A percentile compares a stretch with the other conserved stretches of the same genome.
Evolutionary conservation across 768 basidiomycete genomes (phyloP).

Genomic region (Tephrocybe sp.): DNA sequence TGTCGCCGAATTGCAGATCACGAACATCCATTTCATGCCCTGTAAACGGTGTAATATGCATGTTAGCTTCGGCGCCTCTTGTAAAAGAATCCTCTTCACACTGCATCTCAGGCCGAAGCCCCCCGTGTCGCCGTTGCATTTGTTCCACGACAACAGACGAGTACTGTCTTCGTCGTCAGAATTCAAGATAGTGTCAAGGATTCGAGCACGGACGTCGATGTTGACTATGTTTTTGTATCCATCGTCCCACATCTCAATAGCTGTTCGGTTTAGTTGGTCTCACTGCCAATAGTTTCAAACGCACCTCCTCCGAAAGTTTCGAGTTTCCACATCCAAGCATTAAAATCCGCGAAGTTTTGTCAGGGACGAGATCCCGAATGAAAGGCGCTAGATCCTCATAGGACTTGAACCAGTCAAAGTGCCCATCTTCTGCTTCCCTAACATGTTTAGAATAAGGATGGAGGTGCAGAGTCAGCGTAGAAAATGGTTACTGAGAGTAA

Average conservation of each 20-base stretch:
- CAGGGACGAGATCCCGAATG: constrained; percentile 60
- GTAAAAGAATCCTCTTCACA: too few relatives aligned
- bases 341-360: constrained; percentile 58
- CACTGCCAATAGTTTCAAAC: constrained; percentile 14
- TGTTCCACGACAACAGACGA: constrained; percentile 71
- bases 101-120: constrained; percentile 60
- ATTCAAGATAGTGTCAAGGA: not conserved
- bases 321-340: constrained; percentile 89
- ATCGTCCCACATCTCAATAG: constrained; percentile 77
- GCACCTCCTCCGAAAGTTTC: constrained; percentile 71
- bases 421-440: constrained; percentile 56
- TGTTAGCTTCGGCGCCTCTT: too few relatives aligned
- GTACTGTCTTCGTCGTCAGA: constrained; percentile 44
- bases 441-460: constrained; percentile 4
- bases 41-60: constrained; percentile 27
- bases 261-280: not conserved
- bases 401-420: constrained; percentile 88
- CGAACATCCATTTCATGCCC: constrained; percentile 88
- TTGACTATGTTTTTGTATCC: constrained; percentile 81
- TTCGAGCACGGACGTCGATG: constrained; percentile 53
- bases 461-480: not conserved
- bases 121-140: constrained; percentile 58
- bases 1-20: constrained; percentile 54
- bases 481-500: constrained; percentile 55
- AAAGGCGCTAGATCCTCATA: constrained; percentile 68